Conservation (phyloP, 352 stramenopile species). For the Thalassiosira livingstoniorum region DNA sequence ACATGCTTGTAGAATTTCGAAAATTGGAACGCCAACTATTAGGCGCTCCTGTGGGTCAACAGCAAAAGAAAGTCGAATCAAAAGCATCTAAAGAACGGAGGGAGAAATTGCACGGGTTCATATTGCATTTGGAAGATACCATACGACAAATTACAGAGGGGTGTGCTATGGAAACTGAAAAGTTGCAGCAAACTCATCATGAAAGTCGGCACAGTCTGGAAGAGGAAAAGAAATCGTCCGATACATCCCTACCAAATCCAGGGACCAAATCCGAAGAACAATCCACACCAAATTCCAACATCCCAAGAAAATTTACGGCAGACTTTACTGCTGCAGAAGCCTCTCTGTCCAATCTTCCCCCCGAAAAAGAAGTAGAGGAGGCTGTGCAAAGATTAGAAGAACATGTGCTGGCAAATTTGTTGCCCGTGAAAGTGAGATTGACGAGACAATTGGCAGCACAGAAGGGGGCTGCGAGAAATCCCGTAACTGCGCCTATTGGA, state of each 20-base stretch:
- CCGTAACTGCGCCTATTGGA: constrained; percentile 63
- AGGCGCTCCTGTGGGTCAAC: constrained; percentile 62
- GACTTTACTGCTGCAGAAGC: constrained; percentile 33
- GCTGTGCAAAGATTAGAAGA: constrained; percentile 80
- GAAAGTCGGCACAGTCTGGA: too few species aligned
- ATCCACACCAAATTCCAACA: constrained; percentile 3
- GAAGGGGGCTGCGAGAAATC: constrained; percentile 75
- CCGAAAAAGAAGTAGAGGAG: constrained; percentile 75
- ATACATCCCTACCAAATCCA: constrained; percentile 24
- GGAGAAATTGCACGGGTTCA: constrained; percentile 85
- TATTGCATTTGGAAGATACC: constrained; percentile 83
- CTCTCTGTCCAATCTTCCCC: constrained; percentile 49
- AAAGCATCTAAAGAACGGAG: constrained; percentile 72
- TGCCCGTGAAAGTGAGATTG: constrained; percentile 79
- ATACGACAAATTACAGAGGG: constrained; percentile 76
- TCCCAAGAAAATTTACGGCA: neutral
- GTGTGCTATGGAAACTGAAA: constrained; percentile 57
- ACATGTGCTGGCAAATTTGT: constrained; percentile 81
- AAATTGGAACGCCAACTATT: constrained; percentile 82
- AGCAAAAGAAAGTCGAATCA: constrained; percentile 55
- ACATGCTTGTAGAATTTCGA: constrained; percentile 83
- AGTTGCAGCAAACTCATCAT: too few species aligned
- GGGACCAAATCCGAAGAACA: neutral
- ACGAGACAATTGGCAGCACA: constrained; percentile 80
- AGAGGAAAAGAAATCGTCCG: constrained; percentile 39